These are phyloP conservation scores for Pezicula carpinea DNA, from an alignment of 2,329 filamentous ascomycete genomes.

Conservation along the genomic window DNA sequence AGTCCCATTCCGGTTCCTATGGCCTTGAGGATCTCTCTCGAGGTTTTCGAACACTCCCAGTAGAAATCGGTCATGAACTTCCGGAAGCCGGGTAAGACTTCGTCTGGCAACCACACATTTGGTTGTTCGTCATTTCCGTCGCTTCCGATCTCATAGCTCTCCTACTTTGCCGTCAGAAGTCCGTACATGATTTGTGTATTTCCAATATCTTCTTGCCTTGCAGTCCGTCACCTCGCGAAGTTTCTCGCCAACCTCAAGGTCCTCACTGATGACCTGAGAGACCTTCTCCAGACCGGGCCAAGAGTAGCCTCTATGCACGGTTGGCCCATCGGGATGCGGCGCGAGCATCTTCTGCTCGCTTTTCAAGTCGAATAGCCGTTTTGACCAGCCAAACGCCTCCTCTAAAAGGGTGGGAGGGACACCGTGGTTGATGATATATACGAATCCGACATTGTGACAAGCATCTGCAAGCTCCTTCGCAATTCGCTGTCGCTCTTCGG, in stretches of 20 bases:
- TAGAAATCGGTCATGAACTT: conserved; percentile 45
- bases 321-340: conserved; percentile 42
- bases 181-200: not conserved
- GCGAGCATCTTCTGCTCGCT: conserved; percentile 42
- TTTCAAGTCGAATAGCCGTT: conserved; percentile 39
- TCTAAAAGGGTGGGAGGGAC: conserved; percentile 33
- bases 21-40: conserved; percentile 38
- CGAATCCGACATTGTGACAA: conserved; percentile 40
- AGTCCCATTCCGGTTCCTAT: conserved; percentile 44
- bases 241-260: conserved; percentile 36
- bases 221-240: conserved; percentile 43
- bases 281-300: conserved; percentile 51
- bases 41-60: conserved; percentile 39
- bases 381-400: conserved; percentile 39
- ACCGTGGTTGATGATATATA: conserved; percentile 44
- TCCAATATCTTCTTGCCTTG: conserved; percentile 41
- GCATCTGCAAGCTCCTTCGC: conserved; percentile 36
- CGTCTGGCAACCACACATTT: conserved; percentile 44
- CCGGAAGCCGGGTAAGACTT: conserved; percentile 40
- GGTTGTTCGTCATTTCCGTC: conserved; percentile 39
- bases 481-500: conserved; percentile 25
- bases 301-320: conserved; percentile 50
- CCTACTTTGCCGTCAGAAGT: conserved; percentile 29
- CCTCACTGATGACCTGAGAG: conserved; percentile 38
- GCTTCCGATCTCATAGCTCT: conserved; percentile 48